Percentiles rank a stretch among this genome's conserved stretches.
Evolutionary conservation across 306 rosid species (phyloP).

Genomic region (Quercus engelmannii): DNA sequence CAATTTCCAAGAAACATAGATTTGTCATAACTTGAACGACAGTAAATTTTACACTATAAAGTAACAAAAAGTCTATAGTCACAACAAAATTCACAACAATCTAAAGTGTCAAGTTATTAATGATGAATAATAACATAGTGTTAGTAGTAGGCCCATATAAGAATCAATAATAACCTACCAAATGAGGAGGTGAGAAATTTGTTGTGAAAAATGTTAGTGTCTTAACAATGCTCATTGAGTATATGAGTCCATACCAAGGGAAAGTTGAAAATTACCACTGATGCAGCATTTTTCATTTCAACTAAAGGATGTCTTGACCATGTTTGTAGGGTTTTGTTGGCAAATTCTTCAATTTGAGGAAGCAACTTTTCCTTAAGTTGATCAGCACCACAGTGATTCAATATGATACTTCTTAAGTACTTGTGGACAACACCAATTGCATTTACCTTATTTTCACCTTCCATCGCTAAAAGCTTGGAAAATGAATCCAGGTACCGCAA

Average conservation of each 20-base stretch:
- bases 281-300: slow-evolving; percentile 32
- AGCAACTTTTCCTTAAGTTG: slow-evolving; percentile 29
- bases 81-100: no score
- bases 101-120: no score
- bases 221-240: no score
- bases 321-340: slow-evolving; percentile 1
- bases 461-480: slow-evolving; percentile 2
- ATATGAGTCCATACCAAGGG: no score
- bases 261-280: slow-evolving; percentile 15
- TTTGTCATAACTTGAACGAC: no score
- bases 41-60: no score
- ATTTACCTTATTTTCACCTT: slow-evolving; percentile 18
- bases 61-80: no score
- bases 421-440: slow-evolving; percentile 24
- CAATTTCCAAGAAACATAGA: background rate
- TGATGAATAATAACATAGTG: no score
- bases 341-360: slow-evolving; percentile 20
- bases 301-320: slow-evolving; percentile 35
- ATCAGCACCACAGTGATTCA: slow-evolving; percentile 36
- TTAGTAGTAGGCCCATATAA: no score
- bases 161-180: no score
- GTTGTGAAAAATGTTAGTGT: background rate
- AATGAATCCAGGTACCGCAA: no score
- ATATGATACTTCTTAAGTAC: slow-evolving; percentile 24
- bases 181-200: no score